Evolutionary conservation across 495 filamentous ascomycete genomes (phyloP), one percentile per base, ranked within the genome.

Genomic region (Aspergillus sparsus): DNA sequence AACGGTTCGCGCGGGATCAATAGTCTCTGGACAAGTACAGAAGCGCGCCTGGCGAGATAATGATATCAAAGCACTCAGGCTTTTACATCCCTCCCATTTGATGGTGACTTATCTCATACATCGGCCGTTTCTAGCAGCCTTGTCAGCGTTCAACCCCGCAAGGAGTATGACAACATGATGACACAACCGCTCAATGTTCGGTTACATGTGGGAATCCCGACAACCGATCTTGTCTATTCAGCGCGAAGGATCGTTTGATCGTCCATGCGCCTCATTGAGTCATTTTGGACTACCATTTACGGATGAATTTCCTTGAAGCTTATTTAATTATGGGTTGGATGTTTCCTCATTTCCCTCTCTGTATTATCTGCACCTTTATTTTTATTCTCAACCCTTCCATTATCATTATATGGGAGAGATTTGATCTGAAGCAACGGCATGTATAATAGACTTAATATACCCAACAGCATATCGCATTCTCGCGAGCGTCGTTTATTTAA

Each of bases 401-500:
- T 62, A 16, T 62, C 54, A 53, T 62, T 55, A 34, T 34, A 58
- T 62, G 31, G 34, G 52, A 51, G 50, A 60, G 45, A 55, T 60
- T 60, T 62, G 58, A 62, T 65, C 53, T 66, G 66, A 71, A 72
- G 69, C 69, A 66, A 63, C 69, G 67, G 70, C 69, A 68, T 77
- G 73, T 77, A 76, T 66, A 70, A 77, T 77, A 77, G 75, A 77
- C 68, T 71, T 75, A 76, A 74, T 76, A 77, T 77, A 77, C 75
- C 75, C 72, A 67, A 66, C 73, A 69, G 72, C 73, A 71, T 67
- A 68, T 65, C 66, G 44, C 63, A 60, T 67, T 69, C 54, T 66
- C 53, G 62, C 62, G 32, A 49, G 62, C 62, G 16, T 27, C 21
- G 21, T 47, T 47, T 21, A 10, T 21, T 47, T 46, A 13, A 42